Evolutionary conservation across 2,329 filamentous ascomycete species (phyloP).

Genomic region (Colletotrichum tabaci): DNA sequence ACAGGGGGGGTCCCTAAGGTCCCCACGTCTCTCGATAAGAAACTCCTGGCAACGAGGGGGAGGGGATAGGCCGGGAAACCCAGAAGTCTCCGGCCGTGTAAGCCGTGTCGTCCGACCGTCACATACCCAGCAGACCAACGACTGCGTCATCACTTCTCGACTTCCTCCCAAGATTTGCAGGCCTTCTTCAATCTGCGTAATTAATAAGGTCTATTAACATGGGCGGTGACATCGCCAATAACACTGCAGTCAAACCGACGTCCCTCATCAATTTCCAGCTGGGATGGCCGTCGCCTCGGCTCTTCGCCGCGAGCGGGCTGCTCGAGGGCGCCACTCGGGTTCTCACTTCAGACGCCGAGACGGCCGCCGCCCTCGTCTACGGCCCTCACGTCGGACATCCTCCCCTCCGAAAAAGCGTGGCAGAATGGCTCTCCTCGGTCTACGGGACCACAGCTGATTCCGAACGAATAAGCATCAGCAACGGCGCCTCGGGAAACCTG

Average conservation of each 20-base stretch:
- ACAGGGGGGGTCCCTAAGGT: too few species aligned
- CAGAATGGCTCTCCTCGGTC: constrained; percentile 77
- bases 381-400: constrained; percentile 83
- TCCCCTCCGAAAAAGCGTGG: constrained; percentile 77
- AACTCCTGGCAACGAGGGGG: too few species aligned
- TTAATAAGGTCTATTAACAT: background rate
- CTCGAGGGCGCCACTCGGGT: constrained; percentile 72
- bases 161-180: too few species aligned
- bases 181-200: too few species aligned
- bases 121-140: too few species aligned
- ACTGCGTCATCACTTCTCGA: too few species aligned
- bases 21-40: too few species aligned
- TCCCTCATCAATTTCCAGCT: constrained; percentile 74
- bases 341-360: constrained; percentile 72
- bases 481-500: constrained; percentile 87
- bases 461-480: constrained; percentile 82
- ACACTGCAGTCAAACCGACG: background rate
- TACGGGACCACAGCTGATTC: constrained; percentile 63
- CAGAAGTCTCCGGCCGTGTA: too few species aligned
- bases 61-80: too few species aligned
- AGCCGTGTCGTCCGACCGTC: too few species aligned
- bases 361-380: constrained; percentile 78
- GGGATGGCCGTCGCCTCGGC: constrained; percentile 76
- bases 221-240: background rate
- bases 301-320: constrained; percentile 77